Conservation (phyloP, 306 rosid species). For the Inga oerstediana region DNA sequence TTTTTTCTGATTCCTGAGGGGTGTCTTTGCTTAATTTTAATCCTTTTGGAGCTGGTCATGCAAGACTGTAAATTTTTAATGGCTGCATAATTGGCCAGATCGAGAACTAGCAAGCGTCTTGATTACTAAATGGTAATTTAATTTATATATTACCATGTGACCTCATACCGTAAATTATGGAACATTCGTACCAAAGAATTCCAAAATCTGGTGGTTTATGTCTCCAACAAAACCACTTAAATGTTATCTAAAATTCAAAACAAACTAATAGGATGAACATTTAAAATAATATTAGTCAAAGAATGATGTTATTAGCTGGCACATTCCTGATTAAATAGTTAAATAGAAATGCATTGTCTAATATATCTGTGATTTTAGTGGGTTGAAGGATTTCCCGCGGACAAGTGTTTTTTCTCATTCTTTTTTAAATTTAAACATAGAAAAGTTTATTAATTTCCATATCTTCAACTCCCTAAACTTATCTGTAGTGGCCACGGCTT, state of each 20-base stretch:
- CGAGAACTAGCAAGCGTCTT: conserved; percentile 17
- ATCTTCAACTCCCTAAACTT: background rate
- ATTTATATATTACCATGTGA: conserved; percentile 17
- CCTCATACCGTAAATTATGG: background rate
- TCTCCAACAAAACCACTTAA: background rate
- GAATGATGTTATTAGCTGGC: background rate
- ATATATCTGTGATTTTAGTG: background rate
- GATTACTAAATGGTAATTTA: conserved; percentile 30
- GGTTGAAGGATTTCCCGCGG: background rate
- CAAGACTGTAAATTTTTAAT: conserved; percentile 33
- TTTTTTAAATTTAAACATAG: background rate
- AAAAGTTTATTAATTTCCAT: background rate
- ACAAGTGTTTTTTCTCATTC: background rate
- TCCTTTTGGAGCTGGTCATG: conserved; percentile 37
- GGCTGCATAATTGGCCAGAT: background rate
- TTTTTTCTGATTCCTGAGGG: background rate
- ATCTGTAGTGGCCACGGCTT: background rate
- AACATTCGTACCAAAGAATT: conserved; percentile 15
- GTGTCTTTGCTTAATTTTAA: conserved; percentile 29
- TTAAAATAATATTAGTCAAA: background rate
- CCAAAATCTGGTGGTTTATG: background rate
- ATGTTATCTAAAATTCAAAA: background rate
- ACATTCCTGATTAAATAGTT: background rate
- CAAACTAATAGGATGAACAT: background rate
- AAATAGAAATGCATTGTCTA: background rate